Base-by-base conservation (phyloP, 2,329 filamentous ascomycete genomes). In the Penicillium sp. region DNA sequence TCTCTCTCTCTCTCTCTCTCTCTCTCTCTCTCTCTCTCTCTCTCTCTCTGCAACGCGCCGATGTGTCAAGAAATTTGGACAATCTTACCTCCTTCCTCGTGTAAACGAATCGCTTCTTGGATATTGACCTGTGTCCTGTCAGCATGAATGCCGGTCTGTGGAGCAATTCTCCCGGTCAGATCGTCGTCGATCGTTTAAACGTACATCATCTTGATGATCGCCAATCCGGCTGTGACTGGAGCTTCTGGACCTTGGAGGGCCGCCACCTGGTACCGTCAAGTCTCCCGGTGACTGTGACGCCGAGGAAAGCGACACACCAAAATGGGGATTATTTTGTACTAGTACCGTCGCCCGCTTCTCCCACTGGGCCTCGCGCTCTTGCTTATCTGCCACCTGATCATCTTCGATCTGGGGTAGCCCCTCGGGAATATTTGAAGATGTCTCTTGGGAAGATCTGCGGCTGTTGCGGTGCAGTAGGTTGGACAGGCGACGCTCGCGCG, bases 321-420 rank as follows among this genome's bases (percentile, higher is more conserved):
- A 52, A 5, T 74, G 65, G 43, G 74, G 71, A 49, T 76, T 75
- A 50, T 68, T 77, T 57, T 80, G 80, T 29, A 88, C 91, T 55
- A 97, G 75, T 50, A 94, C 81, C n/a, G 90, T 96, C 27, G 93
- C 93, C 51, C 91, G 79, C 73, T 87, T 85, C 76, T 97, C 93
- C 93, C 93, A 98, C 70, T 86, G 80, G 50, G 82, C 81, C 74
- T 94, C 86, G 44, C 75, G 72, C 26, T 78, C 76, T 54, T 76
- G 71, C 49, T 66, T 70, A 57, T 76, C 73, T 32, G 38, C 44
- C 2, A 73, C 74, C 48, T 72, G 64, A 55, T 72, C 67, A 60
- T 74, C 66, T 56, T 71, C 66, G 48, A 95, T 88, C 52, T 84
- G 84, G 24, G 90, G 90, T 45, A 97, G 77, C 70, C 95, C 80